A percentile compares a stretch with the other conserved stretches of the same genome.
These are phyloP conservation scores for Amylostereum areolatum DNA, from an alignment of 1,284 basidiomycete genomes.

Conservation along the genomic window DNA sequence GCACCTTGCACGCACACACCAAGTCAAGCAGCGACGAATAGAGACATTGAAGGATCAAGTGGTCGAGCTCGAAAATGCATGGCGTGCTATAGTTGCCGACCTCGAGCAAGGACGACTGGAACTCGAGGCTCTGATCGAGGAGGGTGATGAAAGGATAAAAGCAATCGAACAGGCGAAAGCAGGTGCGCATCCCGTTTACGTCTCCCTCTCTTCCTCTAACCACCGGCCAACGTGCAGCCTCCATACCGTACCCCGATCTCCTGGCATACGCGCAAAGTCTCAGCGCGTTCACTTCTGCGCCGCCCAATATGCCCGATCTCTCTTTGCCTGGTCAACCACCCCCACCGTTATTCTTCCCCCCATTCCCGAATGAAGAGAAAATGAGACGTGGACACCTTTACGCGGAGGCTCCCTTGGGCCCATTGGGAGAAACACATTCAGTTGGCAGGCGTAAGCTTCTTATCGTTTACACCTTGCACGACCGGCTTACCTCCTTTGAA, in stretches of 20 bases:
- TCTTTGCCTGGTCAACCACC: slow-evolving; percentile 61
- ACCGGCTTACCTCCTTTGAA: background rate
- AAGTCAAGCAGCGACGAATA: slow-evolving; percentile 67
- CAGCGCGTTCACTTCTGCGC: slow-evolving; percentile 77
- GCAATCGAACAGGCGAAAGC: slow-evolving; percentile 65
- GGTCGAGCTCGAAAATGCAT: slow-evolving; percentile 53
- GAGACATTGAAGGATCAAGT: slow-evolving; percentile 66
- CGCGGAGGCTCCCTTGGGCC: slow-evolving; percentile 67
- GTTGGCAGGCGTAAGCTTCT: slow-evolving; percentile 59
- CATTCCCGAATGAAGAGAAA: slow-evolving; percentile 82
- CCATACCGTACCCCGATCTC: slow-evolving; percentile 74
- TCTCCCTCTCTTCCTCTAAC: slow-evolving; percentile 1
- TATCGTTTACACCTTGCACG: slow-evolving; percentile 3
- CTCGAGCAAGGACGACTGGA: slow-evolving; percentile 61
- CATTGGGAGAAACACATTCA: slow-evolving; percentile 71
- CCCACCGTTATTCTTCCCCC: slow-evolving; percentile 74
- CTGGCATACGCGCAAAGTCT: slow-evolving; percentile 76
- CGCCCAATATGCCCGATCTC: slow-evolving; percentile 75
- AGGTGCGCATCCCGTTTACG: slow-evolving; percentile 35
- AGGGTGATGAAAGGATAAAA: slow-evolving; percentile 64
- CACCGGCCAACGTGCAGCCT: slow-evolving; percentile 34
- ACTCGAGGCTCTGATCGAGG: slow-evolving; percentile 59
- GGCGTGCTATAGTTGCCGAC: slow-evolving; percentile 58
- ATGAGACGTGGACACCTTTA: slow-evolving; percentile 76
- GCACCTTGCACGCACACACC: slow-evolving; percentile 62